Base-by-base conservation (phyloP, 1,139 yeast genomes). In the Scheffersomyces cryptocercus region DNA sequence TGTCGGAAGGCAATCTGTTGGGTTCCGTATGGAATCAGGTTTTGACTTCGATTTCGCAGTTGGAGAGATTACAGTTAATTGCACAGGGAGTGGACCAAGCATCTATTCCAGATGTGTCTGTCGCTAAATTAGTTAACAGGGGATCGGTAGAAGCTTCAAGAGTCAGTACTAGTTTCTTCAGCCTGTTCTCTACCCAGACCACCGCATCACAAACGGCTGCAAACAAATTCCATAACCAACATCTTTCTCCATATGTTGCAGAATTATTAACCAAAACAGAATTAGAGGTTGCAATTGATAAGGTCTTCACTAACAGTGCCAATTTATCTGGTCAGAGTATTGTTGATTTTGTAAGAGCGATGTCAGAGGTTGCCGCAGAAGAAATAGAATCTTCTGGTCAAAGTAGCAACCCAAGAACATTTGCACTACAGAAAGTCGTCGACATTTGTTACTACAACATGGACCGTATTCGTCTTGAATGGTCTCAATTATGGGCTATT, bases 401-500 rank as follows among this genome's bases (percentile, higher is more conserved):
- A 58, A 84, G 91, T 40, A 73, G 77, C 9, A 83, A 88, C 49
- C 99, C 99, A 28, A 77, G 99, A 61, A 85, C 90, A 66, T 95
- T 89, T 59, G 88, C 97, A 0, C 70, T 95, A 50, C 98, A 90
- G 58, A 95, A 95, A 60, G 87, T 95, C 75, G 96, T 95, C 40
- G 99, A 95, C 64, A 95, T 95, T 38, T 91, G 98, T 65, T 93
- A 93, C 64, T 95, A 95, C 70, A 95, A 95, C 63, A 93, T 95
- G 98, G 84, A 83, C 44, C 87, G 99, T 73, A 90, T 95, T 56
- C 83, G 97, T 62, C 84, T 95, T 51, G 97, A 95, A 67, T 95
- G 99, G 98, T 82, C 96, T 7, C 95, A 89, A 46, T 73, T 95
- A 47, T 95, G 99, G 99, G 79, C 86, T 6, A 85, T 88, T 10